These are phyloP conservation scores for Hypholoma sublateritium DNA, from an alignment of 768 basidiomycete species.

Conservation along the genomic window DNA sequence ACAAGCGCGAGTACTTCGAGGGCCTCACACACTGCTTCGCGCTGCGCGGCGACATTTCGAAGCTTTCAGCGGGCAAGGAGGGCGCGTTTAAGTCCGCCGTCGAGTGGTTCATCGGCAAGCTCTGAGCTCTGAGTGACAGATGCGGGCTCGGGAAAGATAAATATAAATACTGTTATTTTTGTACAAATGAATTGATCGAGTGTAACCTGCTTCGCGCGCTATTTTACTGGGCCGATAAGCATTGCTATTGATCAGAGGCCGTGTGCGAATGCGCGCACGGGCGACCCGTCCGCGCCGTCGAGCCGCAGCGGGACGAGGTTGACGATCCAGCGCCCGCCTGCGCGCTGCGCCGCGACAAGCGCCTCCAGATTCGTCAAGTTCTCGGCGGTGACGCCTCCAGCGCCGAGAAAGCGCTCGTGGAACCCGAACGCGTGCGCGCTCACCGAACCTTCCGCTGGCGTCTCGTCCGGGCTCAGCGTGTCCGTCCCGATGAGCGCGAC, in stretches of 20 bases:
- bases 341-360: slow-evolving; percentile 25
- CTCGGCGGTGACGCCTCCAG: slow-evolving; percentile 66
- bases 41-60: slow-evolving; percentile 45
- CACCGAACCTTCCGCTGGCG: slow-evolving; percentile 35
- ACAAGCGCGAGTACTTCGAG: slow-evolving; percentile 46
- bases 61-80: slow-evolving; percentile 59
- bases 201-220: too few relatives aligned
- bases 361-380: slow-evolving; percentile 59
- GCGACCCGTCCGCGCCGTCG: slow-evolving; percentile 64
- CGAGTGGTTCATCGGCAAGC: slow-evolving; percentile 45
- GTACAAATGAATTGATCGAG: too few relatives aligned
- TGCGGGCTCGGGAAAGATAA: too few relatives aligned
- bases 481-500: slow-evolving; percentile 63
- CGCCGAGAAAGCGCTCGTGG: slow-evolving; percentile 61
- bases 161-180: too few relatives aligned
- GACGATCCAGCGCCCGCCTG: slow-evolving; percentile 36
- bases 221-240: not conserved
- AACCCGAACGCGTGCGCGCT: slow-evolving; percentile 45
- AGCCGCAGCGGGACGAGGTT: slow-evolving; percentile 60
- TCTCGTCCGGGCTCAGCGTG: slow-evolving; percentile 68
- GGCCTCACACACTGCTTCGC: slow-evolving; percentile 58
- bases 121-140: slow-evolving; percentile 2
- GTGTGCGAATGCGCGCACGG: slow-evolving; percentile 67
- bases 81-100: slow-evolving; percentile 59
- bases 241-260: not conserved